Evolutionary conservation across 345 rosid genomes (phyloP).

Genomic region (Zanthoxylum bungeanum): DNA sequence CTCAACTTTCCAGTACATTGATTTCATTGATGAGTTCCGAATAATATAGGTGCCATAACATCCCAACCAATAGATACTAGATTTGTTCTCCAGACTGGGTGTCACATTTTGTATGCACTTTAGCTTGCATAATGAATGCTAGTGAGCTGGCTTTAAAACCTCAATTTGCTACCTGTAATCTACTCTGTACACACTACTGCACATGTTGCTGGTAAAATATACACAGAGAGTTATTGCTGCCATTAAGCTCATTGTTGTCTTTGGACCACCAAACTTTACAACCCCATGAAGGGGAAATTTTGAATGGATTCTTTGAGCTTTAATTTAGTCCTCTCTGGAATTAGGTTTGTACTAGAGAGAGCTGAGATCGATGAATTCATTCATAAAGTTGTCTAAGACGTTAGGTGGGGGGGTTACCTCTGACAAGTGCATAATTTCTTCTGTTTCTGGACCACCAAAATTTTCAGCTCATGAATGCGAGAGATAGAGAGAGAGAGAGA

Average conservation of each 20-base stretch:
- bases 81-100: background rate
- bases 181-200: background rate
- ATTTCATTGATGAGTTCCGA: background rate
- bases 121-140: background rate
- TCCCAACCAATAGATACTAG: background rate
- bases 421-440: background rate
- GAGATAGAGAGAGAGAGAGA: no score
- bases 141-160: background rate
- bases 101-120: background rate
- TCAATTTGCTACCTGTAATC: background rate
- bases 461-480: background rate
- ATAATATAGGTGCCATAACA: background rate
- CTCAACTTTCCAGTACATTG: background rate
- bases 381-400: background rate
- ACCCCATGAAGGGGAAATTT: background rate
- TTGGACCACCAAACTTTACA: background rate
- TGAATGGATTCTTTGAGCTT: background rate
- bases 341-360: background rate
- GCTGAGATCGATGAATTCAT: background rate
- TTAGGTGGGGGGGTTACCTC: background rate
- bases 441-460: constrained; percentile 3
- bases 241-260: background rate
- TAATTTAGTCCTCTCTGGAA: background rate
- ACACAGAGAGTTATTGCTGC: background rate
- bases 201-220: background rate